A percentile compares a stretch with the other conserved stretches of the same genome.
These are phyloP conservation scores for Torulaspora globosa DNA, from an alignment of 1,139 yeast species.

Conservation along the genomic window DNA sequence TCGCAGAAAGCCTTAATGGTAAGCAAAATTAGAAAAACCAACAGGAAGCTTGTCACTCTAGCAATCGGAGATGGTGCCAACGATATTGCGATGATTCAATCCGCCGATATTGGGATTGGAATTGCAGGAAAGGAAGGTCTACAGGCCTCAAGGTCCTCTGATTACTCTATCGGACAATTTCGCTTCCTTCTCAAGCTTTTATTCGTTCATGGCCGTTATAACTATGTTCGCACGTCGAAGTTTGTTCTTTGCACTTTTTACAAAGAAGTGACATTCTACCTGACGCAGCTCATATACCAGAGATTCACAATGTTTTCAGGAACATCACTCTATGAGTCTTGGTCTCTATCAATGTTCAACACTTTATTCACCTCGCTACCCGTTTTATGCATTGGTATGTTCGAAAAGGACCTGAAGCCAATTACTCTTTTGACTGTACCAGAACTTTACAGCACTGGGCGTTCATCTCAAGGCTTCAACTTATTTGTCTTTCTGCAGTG, in stretches of 20 bases:
- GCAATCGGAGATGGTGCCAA: constrained; percentile 99
- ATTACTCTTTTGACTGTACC: constrained; percentile 89
- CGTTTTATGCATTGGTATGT: constrained; percentile 90
- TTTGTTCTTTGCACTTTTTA: constrained; percentile 92
- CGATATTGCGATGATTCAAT: constrained; percentile 98
- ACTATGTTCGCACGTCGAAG: constrained; percentile 85
- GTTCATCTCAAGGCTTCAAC: constrained; percentile 72
- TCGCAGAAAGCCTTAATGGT: constrained; percentile 94
- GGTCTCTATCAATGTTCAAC: constrained; percentile 97
- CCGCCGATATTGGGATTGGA: constrained; percentile 97
- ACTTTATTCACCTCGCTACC: constrained; percentile 92
- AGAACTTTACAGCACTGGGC: constrained; percentile 76
- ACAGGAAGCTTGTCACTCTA: constrained; percentile 68
- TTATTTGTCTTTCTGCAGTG: constrained; percentile 65
- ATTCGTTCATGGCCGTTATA: constrained; percentile 93
- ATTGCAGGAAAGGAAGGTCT: constrained; percentile 95
- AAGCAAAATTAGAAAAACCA: constrained; percentile 61
- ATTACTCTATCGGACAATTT: constrained; percentile 93
- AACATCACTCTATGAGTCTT: constrained; percentile 85
- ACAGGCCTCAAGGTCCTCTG: constrained; percentile 94
- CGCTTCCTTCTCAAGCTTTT: constrained; percentile 74
- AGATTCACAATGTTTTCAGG: constrained; percentile 87
- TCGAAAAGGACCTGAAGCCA: constrained; percentile 86
- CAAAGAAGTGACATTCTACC: constrained; percentile 84
- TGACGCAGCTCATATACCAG: constrained; percentile 86